phyloP scores from a whole-genome alignment of 2,329 filamentous ascomycete species.

The Fusarium sulawesiense region DNA sequence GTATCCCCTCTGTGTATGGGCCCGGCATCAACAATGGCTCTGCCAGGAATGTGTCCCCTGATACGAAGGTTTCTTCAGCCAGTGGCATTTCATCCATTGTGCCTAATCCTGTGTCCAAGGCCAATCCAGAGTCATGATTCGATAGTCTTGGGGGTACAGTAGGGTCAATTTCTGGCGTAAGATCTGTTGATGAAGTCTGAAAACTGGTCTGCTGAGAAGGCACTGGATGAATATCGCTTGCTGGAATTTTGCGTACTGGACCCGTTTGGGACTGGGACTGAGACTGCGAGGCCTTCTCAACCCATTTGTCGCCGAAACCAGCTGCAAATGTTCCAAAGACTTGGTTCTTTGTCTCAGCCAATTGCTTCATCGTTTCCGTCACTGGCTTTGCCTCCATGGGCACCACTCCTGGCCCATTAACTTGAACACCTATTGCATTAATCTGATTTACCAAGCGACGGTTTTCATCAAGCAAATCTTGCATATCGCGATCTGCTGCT shows the following conservation, averaged over 20 bases:
- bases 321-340: conserved; percentile 10
- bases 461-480: conserved; percentile 3
- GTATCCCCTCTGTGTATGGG: neutral
- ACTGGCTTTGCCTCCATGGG: neutral
- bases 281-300: neutral
- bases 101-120: neutral
- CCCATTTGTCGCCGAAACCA: conserved; percentile 18
- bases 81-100: neutral
- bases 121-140: neutral
- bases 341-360: conserved; percentile 12
- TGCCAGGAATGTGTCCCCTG: neutral
- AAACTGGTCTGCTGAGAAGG: neutral
- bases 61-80: neutral
- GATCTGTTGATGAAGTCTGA: neutral
- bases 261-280: neutral
- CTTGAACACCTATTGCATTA: conserved; percentile 13
- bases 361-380: conserved; percentile 18
- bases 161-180: neutral
- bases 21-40: neutral
- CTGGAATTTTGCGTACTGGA: accelerated
- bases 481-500: neutral
- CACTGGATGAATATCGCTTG: neutral
- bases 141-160: neutral
- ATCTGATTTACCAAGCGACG: conserved; percentile 3
- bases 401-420: neutral